phyloP scores from a whole-genome alignment of 1,284 basidiomycete species.

The Gymnopus androsaceus region DNA sequence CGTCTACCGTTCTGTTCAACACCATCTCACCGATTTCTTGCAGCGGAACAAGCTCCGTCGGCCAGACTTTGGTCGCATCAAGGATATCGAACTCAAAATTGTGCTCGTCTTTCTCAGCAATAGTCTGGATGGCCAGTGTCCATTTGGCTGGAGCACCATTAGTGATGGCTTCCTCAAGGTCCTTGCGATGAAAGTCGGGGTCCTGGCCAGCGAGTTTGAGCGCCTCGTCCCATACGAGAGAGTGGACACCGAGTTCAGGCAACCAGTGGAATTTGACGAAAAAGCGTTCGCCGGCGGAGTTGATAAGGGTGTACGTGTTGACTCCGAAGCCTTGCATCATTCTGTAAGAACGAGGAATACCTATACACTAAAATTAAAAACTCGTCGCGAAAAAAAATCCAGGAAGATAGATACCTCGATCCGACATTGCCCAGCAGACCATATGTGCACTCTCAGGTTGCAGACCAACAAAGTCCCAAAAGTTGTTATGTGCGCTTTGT shows the following conservation, averaged over 20 bases:
- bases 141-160: slow-evolving; percentile 70
- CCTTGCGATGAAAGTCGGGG: slow-evolving; percentile 82
- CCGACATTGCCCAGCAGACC: slow-evolving; percentile 83
- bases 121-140: slow-evolving; percentile 77
- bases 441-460: slow-evolving; percentile 76
- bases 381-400: background rate
- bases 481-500: slow-evolving; percentile 78
- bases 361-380: slow-evolving; percentile 24
- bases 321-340: slow-evolving; percentile 90
- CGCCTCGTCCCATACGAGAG: slow-evolving; percentile 85
- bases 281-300: slow-evolving; percentile 61
- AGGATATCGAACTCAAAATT: slow-evolving; percentile 82
- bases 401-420: slow-evolving; percentile 48
- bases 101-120: slow-evolving; percentile 68
- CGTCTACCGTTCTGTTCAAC: slow-evolving; percentile 64
- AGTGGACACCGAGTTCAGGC: slow-evolving; percentile 80
- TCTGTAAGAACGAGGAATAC: slow-evolving; percentile 74
- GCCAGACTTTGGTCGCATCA: slow-evolving; percentile 85
- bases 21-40: slow-evolving; percentile 76
- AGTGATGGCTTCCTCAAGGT: slow-evolving; percentile 76
- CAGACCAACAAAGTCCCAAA: slow-evolving; percentile 79
- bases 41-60: slow-evolving; percentile 76
- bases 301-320: slow-evolving; percentile 78
- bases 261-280: slow-evolving; percentile 89
- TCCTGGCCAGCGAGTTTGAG: slow-evolving; percentile 82